Evolutionary conservation across 73 alveolate species (phyloP).

Genomic region (Durusdinium trenchii): DNA sequence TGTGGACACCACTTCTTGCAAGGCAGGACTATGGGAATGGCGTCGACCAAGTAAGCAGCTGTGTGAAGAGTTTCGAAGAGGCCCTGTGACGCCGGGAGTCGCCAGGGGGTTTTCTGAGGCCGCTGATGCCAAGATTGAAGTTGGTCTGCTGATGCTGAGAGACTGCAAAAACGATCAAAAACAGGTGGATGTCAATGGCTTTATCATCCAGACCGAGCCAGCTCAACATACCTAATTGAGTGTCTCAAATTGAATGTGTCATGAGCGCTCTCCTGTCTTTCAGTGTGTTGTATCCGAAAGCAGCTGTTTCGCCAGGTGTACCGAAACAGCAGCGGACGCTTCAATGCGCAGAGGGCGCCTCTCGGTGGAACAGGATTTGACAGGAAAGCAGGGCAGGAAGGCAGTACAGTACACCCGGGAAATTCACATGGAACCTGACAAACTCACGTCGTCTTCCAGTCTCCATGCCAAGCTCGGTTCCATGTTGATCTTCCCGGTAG

Average conservation of each 20-base stretch:
- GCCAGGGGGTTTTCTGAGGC: neutral
- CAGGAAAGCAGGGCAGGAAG: too few relatives aligned
- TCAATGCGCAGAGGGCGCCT: conserved; percentile 39
- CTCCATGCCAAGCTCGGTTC: too few relatives aligned
- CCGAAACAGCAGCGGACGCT: conserved; percentile 83
- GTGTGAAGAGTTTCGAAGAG: conserved; percentile 68
- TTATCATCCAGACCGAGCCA: too few relatives aligned
- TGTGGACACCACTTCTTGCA: too few relatives aligned
- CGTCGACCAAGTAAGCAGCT: conserved; percentile 74
- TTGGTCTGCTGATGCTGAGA: neutral
- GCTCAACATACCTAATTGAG: too few relatives aligned
- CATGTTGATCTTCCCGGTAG: too few relatives aligned
- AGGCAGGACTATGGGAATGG: conserved; percentile 46
- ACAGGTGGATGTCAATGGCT: too few relatives aligned
- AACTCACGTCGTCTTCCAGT: too few relatives aligned
- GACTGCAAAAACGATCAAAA: neutral
- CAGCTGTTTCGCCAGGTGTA: neutral
- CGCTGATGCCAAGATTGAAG: neutral
- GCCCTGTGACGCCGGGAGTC: neutral
- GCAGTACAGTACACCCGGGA: too few relatives aligned
- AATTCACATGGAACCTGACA: too few relatives aligned
- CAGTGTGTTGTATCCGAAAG: neutral
- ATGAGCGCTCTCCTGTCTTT: neutral
- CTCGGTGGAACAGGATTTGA: neutral
- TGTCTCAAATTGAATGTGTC: too few relatives aligned